Percentiles rank a stretch among this genome's conserved stretches.
phyloP scores from a whole-genome alignment of 2,329 filamentous ascomycete genomes.

The Arthrobotrys megalospora region DNA sequence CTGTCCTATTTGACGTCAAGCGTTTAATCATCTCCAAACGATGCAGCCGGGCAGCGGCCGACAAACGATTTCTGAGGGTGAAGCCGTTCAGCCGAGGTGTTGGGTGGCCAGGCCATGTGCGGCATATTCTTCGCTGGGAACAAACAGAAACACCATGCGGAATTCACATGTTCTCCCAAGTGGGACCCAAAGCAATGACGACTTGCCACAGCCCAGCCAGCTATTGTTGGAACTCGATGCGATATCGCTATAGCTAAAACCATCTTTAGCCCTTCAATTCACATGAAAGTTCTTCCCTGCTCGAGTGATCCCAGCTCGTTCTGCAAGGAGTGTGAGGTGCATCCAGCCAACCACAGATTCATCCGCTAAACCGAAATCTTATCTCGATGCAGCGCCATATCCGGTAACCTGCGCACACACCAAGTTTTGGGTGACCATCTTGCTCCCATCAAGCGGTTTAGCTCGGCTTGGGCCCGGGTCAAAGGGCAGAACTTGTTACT shows the following conservation, averaged over 20 bases:
- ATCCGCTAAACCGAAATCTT: constrained; percentile 62
- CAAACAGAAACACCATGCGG: constrained; percentile 2
- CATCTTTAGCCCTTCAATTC: constrained; percentile 13
- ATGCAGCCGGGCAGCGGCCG: constrained; percentile 52
- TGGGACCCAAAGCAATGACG: constrained; percentile 9
- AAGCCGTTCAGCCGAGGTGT: constrained; percentile 61
- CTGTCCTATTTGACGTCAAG: constrained; percentile 48
- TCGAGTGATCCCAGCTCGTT: background rate
- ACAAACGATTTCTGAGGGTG: constrained; percentile 33
- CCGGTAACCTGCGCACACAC: constrained; percentile 54
- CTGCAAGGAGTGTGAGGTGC: constrained; percentile 32
- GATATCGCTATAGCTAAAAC: constrained; percentile 17
- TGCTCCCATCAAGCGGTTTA: constrained; percentile 43
- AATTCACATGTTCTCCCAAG: constrained; percentile 27
- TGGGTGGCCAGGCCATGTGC: constrained; percentile 25
- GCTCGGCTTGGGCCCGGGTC: constrained; percentile 58
- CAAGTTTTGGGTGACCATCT: constrained; percentile 20
- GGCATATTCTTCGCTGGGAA: constrained; percentile 20
- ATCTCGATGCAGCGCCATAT: constrained; percentile 49
- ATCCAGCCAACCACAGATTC: constrained; percentile 40
- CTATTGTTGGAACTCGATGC: constrained; percentile 27
- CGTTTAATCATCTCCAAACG: constrained; percentile 3
- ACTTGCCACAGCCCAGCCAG: constrained; percentile 18
- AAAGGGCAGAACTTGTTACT: constrained; percentile 35
- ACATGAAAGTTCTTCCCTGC: constrained; percentile 46